Base-by-base conservation (phyloP, 805 yeast species). In the Nakazawaea populi region DNA sequence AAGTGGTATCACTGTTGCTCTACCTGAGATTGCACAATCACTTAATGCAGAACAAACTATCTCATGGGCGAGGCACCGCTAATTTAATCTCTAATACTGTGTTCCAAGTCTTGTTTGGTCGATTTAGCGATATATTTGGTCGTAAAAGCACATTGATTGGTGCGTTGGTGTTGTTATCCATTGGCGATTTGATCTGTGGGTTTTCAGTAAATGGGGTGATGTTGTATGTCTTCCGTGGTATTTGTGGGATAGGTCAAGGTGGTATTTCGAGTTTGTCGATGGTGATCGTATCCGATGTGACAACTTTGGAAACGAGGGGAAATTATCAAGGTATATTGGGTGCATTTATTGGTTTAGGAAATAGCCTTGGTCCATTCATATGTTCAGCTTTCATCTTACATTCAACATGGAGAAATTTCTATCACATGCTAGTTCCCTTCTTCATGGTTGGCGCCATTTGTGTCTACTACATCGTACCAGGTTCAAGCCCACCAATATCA, bases 21-120 rank as follows among this genome's bases (percentile, higher is more conserved):
- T 77, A n/a, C 71, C 83, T 1, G 56, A 58, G 6, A 78, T 79
- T 42, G 78, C 76, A 7, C 55, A 67, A 24, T 79, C 74, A 40
- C 63, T 79, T 45, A 53, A 73, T 37, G 75, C 79, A 8, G 66
- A 69, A 41, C 65, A 64, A 18, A 67, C 79, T 5, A 77, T 79
- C 44, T 70, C 76, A 47, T 77, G 83, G 84, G 82, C 77, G 54
- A 1, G 82, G 81, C n/a, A 73, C 83, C 1, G 73, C 81, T 14
- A 67, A 75, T 24, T 63, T 77, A 27, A 70, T 79, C 48, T 76
- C 81, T 6, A 73, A 75, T 50, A 70, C 79, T 53, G 72, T 73
- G n/a, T 76, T 78, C 55, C 83, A 79, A 55, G 75, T 77, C 2
- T 60, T 77, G 6, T 73, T 73, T 54, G 83, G 83, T 2, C 62